These are phyloP conservation scores for Cyclocybe aegerita DNA, from an alignment of 768 basidiomycete species.

Conservation along the genomic window DNA sequence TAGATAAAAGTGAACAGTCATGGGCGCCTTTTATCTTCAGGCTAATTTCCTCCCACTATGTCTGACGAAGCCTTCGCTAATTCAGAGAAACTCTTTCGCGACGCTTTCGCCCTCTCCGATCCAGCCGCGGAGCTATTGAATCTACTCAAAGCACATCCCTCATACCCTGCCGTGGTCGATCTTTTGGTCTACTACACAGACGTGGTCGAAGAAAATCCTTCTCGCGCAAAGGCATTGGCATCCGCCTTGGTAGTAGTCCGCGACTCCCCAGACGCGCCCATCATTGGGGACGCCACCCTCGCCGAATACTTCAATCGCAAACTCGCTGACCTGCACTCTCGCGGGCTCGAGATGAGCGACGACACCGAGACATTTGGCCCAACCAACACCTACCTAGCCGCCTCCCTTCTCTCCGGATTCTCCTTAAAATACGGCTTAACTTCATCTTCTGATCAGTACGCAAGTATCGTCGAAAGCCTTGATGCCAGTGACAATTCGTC, in stretches of 20 bases:
- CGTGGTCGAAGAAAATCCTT: constrained; percentile 6
- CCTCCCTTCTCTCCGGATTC: constrained; percentile 13
- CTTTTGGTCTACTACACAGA: constrained; percentile 8
- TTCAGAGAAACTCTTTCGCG: constrained; percentile 7
- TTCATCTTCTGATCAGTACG: background rate
- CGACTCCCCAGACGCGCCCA: constrained; percentile 5
- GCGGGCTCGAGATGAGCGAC: constrained; percentile 1
- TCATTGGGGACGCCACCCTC: constrained; percentile 4
- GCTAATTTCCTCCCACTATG: background rate
- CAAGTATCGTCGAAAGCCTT: constrained; percentile 6
- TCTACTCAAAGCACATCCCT: constrained; percentile 11
- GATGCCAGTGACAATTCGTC: background rate
- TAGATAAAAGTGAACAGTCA: too few relatives aligned
- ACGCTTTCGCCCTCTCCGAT: constrained; percentile 9
- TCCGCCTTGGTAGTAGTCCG: constrained; percentile 1
- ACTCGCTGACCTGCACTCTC: constrained; percentile 3
- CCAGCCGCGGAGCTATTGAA: constrained; percentile 11
- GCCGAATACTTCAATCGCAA: background rate
- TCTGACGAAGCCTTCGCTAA: constrained; percentile 11
- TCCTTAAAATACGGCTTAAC: constrained; percentile 10
- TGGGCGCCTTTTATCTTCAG: too few relatives aligned
- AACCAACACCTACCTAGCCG: constrained; percentile 8
- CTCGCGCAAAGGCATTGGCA: constrained; percentile 9
- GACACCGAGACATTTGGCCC: constrained; percentile 2
- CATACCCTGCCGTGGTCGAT: constrained; percentile 3